Conservation (phyloP, 2,329 filamentous ascomycete species). For the Diatrype stigma region DNA sequence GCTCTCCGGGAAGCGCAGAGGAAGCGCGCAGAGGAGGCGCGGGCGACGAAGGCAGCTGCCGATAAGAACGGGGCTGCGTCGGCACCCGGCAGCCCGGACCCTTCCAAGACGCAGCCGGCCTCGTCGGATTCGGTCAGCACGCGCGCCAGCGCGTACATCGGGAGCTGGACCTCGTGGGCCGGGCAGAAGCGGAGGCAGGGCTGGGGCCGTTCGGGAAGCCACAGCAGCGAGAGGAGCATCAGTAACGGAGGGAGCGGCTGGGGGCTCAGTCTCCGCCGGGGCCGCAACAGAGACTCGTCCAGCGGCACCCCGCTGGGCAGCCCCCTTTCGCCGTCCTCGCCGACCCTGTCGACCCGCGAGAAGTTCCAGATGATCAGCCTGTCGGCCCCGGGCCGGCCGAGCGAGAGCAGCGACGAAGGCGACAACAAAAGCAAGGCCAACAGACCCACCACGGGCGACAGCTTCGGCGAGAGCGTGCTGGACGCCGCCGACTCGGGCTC, state of each 20-base stretch:
- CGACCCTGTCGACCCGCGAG: conserved; percentile 35
- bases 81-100: conserved; percentile 26
- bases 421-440: no score
- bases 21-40: conserved; percentile 55
- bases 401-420: conserved; percentile 18
- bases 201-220: conserved; percentile 34
- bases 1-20: conserved; percentile 69
- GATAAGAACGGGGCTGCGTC: conserved; percentile 22
- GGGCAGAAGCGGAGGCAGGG: conserved; percentile 67
- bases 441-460: conserved; percentile 36
- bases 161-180: conserved; percentile 66
- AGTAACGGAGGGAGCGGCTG: conserved; percentile 26
- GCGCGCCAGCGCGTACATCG: conserved; percentile 61
- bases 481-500: conserved; percentile 30
- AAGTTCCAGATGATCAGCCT: conserved; percentile 17
- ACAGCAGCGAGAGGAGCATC: conserved; percentile 29
- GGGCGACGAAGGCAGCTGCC: conserved; percentile 21
- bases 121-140: conserved; percentile 46
- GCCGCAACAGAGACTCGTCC: conserved; percentile 28
- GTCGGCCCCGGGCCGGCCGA: conserved; percentile 10
- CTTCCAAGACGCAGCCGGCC: conserved; percentile 41
- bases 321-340: conserved; percentile 27
- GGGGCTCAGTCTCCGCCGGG: conserved; percentile 29
- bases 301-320: conserved; percentile 29
- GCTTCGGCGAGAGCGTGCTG: conserved; percentile 42